Evolutionary conservation across 768 basidiomycete genomes (phyloP), one percentile per base, ranked within the genome.

Genomic region (Tubosaeta sp.): DNA sequence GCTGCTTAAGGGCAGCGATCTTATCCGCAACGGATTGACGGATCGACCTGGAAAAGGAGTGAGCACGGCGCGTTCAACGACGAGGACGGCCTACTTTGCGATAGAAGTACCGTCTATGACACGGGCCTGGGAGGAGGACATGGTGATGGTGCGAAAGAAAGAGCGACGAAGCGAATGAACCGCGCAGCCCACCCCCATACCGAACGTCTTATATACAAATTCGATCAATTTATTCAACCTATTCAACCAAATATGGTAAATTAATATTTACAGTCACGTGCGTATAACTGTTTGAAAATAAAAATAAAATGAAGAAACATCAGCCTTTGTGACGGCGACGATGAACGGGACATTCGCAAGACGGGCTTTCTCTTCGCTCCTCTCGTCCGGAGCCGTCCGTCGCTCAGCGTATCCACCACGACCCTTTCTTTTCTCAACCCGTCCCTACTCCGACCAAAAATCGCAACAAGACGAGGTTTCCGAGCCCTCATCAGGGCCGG

Each of bases 41-140:
- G 61, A 95, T 81, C 6, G 87, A 81, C 73, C 94, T 96, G 13
- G 21, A 12, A 31, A n/a, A 5, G n/a, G 38, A 41, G 39, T 54
- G 34, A 60, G 57, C 53, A 12, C 25, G 56, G 55, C 38, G 51
- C 49, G 48, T 51, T n/a, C 44, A 51, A 43, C 11, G 34, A 44
- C 25, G 31, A 32, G 27, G 29, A 49, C 24, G 35, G 73, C 75
- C 49, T 59, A 94, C 94, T 90, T 93, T 66, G 94, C 90, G 57
- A 94, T 70, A 41, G 78, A 80, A 41, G 79, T 87, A 16, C 94
- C 94, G 58, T 96, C 90, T 65, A 97, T 92, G 61, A 88, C 61
- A 53, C 76, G 75, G 8, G 80, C 75, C 46, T 63, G 54, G 70
- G 76, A 57, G 73, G 69, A 58, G 30, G 73, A 63, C 71, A 73